A percentile compares a stretch with the other conserved stretches of the same genome.
phyloP scores from a whole-genome alignment of 176 grass and related monocot species.

The Lolium multiflorum region DNA sequence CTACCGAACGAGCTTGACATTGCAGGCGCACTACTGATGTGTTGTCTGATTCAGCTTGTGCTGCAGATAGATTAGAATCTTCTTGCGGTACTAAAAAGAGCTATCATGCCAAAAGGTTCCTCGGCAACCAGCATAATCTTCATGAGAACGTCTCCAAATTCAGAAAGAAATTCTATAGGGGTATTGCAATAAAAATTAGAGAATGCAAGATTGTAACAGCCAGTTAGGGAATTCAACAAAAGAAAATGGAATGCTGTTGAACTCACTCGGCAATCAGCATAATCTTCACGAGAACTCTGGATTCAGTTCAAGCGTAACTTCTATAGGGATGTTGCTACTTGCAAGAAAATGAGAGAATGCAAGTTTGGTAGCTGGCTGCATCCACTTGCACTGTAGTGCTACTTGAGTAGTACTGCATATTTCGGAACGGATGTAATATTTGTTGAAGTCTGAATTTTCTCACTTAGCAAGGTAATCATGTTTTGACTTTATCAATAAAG shows the following conservation, averaged over 20 bases:
- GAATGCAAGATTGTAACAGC: neutral
- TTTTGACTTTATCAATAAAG: neutral
- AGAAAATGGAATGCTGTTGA: neutral
- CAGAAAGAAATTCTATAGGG: neutral
- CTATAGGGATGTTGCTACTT: neutral
- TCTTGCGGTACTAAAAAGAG: no score
- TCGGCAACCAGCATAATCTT: neutral
- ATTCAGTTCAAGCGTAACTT: neutral
- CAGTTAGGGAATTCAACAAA: neutral
- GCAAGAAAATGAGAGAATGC: neutral
- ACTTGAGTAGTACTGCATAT: neutral
- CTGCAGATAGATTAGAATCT: no score
- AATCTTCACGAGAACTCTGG: neutral
- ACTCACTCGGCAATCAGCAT: neutral
- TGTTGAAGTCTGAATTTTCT: neutral
- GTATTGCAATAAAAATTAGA: no score
- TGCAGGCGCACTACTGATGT: no score
- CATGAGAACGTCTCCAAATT: neutral
- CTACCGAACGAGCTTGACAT: no score
- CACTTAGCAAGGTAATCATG: conserved; percentile 19
- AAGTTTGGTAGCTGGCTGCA: neutral
- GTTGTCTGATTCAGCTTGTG: no score
- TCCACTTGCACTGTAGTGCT: neutral
- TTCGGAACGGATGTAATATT: no score
- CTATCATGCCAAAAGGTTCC: no score